These are phyloP conservation scores for Acaromyces ingoldii DNA, from an alignment of 1,284 basidiomycete species.

Conservation along the genomic window DNA sequence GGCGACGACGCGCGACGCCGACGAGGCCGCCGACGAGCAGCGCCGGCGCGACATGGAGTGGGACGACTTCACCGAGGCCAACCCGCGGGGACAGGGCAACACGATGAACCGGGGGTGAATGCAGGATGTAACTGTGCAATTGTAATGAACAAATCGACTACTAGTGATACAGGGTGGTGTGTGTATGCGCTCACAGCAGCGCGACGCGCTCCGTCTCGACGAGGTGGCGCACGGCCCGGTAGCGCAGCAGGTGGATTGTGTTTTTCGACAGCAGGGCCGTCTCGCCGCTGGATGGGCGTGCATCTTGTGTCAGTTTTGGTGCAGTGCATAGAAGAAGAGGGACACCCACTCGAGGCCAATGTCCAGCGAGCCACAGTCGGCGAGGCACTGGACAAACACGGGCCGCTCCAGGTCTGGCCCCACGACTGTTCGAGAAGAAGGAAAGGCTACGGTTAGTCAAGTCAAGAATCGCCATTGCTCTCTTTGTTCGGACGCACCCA, in stretches of 20 bases:
- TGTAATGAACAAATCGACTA: not conserved
- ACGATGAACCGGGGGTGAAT: conserved; percentile 81
- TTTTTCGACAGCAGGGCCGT: conserved; percentile 23
- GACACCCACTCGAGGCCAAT: not conserved
- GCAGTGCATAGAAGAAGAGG: too few species aligned
- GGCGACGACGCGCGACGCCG: conserved; percentile 59
- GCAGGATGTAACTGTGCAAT: not conserved
- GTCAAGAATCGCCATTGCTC: not conserved
- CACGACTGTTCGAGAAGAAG: conserved; percentile 16
- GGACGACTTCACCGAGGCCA: conserved; percentile 34
- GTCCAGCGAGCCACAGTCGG: conserved; percentile 34
- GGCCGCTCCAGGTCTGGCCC: conserved; percentile 37
- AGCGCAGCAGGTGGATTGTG: conserved; percentile 41
- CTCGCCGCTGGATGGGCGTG: conserved; percentile 20
- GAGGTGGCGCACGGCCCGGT: conserved; percentile 30
- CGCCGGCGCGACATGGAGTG: conserved; percentile 35
- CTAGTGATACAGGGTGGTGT: not conserved
- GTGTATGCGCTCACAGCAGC: conserved; percentile 17
- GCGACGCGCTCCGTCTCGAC: conserved; percentile 32
- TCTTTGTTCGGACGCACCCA: conserved; percentile 39
- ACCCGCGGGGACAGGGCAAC: conserved; percentile 72
- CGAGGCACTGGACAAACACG: conserved; percentile 41
- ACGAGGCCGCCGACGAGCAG: conserved; percentile 63
- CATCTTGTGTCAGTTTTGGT: not conserved
- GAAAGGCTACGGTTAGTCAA: not conserved